phyloP scores from a whole-genome alignment of 192 early-diverging fungal genomes.

The Backusella macrospora region DNA sequence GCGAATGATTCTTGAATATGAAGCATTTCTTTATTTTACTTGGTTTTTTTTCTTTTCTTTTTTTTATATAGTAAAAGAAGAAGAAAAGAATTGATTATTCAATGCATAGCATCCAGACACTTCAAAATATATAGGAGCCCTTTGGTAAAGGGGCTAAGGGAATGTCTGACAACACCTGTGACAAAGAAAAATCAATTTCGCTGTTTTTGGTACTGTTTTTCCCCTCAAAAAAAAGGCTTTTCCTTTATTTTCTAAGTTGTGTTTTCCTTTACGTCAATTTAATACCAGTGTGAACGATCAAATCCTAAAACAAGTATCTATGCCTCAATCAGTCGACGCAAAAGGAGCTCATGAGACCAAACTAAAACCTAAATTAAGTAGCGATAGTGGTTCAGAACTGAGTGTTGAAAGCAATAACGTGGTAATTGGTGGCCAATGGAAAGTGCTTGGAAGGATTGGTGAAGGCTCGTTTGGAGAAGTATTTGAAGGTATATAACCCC shows the following conservation, averaged over 20 bases:
- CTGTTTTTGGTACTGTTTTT: neutral
- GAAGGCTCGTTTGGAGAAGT: conserved; percentile 68
- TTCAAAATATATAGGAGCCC: neutral
- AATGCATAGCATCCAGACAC: neutral
- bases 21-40: conserved; percentile 9
- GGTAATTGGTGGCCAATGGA: conserved; percentile 55
- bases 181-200: neutral
- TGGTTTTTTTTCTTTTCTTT: neutral
- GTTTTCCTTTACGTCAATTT: neutral
- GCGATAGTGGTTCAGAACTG: conserved; percentile 20
- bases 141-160: neutral
- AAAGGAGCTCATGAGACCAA: neutral
- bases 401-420: conserved; percentile 30
- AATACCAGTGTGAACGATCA: neutral
- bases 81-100: neutral
- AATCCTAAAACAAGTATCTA: neutral
- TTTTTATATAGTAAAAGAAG: neutral
- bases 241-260: neutral
- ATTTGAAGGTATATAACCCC: conserved; percentile 51
- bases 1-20: conserved; percentile 3
- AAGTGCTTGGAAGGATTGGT: conserved; percentile 58
- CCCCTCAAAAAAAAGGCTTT: neutral
- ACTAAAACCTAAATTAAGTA: neutral
- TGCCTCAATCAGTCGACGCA: neutral
- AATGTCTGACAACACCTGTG: neutral